Base-by-base conservation (phyloP, 2,329 filamentous ascomycete genomes). In the Lecanicillium sp. region DNA sequence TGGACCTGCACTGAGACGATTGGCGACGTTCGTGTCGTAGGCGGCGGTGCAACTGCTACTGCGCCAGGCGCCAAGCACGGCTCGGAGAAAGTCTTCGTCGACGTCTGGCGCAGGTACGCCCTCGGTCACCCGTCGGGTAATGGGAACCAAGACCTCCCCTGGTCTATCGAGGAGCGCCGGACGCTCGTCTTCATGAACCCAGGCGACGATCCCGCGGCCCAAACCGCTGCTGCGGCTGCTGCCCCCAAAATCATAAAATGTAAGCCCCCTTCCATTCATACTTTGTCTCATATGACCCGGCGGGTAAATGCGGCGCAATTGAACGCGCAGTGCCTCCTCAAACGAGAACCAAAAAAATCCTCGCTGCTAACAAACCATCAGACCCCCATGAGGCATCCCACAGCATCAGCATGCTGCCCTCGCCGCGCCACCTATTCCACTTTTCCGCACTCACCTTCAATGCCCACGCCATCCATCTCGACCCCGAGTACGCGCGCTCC, bases 361-460 rank as follows among this genome's bases (percentile, higher is more conserved):
- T 48, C 3, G 17, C 11, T 11, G n/a, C 48, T 44, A 15, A 41
- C 38, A 21, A 15, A 17, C 26, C 30, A 27, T 21, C 23, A 70
- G 69, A 62, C 43, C 62, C 64, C 23, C 58, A 64, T 44, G 33
- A 58, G 1, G 63, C 71, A 7, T 61, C 62, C 14, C 64, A 67
- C 52, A 60, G 60, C 19, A 61, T 86, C 56, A 68, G 70, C 0
- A 67, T 95, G 20, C 77, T 68, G 0, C 88, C 90, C 1, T 83
- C 83, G 2, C 72, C 78, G 3, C 71, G 77, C 4, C 77, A 96
- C 4, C 80, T 98, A 46, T 95, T 95, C 69, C 82, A 90, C 50
- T 97, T 91, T 72, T 93, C 86, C 17, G 90, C 90, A 0, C 78
- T 98, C 27, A 91, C 87, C 2, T 90, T 89, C 72, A 98, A 98